These are phyloP conservation scores for Friedmanniomyces simplex DNA, from an alignment of 495 filamentous ascomycete species.

Conservation along the genomic window DNA sequence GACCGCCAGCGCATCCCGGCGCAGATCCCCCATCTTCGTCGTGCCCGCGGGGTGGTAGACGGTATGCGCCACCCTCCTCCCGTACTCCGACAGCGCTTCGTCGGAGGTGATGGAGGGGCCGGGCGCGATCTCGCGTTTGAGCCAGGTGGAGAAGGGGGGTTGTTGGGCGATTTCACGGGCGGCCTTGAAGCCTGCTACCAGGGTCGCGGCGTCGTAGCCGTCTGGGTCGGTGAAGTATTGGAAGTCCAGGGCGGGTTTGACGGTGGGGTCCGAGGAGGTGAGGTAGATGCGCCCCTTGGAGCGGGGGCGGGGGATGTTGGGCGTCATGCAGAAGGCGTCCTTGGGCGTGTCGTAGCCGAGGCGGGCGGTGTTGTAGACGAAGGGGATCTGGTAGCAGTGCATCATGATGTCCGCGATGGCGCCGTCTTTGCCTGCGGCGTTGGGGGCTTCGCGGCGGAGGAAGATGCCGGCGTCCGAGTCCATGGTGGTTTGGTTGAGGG, in stretches of 20 bases:
- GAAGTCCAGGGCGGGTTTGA: constrained; percentile 78
- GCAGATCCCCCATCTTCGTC: constrained; percentile 71
- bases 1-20: constrained; percentile 52
- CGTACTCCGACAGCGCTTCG: constrained; percentile 64
- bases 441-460: constrained; percentile 56
- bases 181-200: constrained; percentile 65
- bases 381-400: constrained; percentile 86
- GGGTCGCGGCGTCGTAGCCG: constrained; percentile 70
- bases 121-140: constrained; percentile 69
- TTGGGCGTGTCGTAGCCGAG: constrained; percentile 63
- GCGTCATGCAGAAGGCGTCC: constrained; percentile 85
- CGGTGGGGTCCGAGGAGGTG: constrained; percentile 55
- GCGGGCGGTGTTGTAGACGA: constrained; percentile 46
- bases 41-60: constrained; percentile 82
- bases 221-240: constrained; percentile 78
- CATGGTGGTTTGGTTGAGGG: constrained; percentile 70
- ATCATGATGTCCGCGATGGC: constrained; percentile 74
- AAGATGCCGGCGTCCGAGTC: constrained; percentile 79
- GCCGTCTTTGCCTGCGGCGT: constrained; percentile 53
- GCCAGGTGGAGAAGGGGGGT: constrained; percentile 65
- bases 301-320: constrained; percentile 76
- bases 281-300: constrained; percentile 63
- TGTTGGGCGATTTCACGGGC: constrained; percentile 61
- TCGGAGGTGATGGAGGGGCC: constrained; percentile 58
- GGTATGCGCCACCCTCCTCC: constrained; percentile 63